Conservation (phyloP, 192 early-diverging fungal genomes). For the Coemansia furcata region DNA sequence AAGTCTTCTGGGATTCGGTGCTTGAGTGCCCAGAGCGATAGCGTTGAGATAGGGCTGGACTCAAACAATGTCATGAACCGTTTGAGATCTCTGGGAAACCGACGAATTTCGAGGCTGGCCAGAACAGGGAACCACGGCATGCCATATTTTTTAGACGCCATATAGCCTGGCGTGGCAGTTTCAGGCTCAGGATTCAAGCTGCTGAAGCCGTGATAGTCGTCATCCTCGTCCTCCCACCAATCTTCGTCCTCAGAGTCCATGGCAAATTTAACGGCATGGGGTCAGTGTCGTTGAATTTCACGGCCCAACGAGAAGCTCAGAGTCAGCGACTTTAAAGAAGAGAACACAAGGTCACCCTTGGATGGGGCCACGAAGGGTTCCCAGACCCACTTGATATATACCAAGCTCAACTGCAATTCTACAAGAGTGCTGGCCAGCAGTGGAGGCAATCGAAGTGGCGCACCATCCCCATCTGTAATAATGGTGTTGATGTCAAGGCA, state of each 20-base stretch:
- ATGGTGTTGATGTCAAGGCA: neutral
- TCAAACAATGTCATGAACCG: slow-evolving; percentile 10
- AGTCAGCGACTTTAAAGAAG: slow-evolving; percentile 9
- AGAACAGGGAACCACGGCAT: slow-evolving; percentile 13
- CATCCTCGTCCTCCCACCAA: neutral
- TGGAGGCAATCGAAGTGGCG: neutral
- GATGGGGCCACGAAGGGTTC: neutral
- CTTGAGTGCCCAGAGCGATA: slow-evolving; percentile 13
- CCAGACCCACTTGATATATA: neutral
- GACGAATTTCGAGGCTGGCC: slow-evolving; percentile 6
- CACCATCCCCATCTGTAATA: neutral
- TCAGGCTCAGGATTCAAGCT: neutral
- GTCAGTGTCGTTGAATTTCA: neutral
- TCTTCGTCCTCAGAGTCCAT: neutral
- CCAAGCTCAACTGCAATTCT: slow-evolving; percentile 5
- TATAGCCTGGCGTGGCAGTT: neutral
- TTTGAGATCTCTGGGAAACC: slow-evolving; percentile 6
- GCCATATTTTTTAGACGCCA: neutral
- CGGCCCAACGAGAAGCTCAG: neutral
- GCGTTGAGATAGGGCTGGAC: neutral
- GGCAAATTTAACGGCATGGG: neutral
- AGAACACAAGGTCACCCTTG: slow-evolving; percentile 1
- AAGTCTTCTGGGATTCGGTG: neutral
- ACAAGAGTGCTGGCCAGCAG: slow-evolving; percentile 7
- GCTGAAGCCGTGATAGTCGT: neutral